Conservation (phyloP, 192 early-diverging fungal genomes). For the Pecoramyces ruminantium region DNA sequence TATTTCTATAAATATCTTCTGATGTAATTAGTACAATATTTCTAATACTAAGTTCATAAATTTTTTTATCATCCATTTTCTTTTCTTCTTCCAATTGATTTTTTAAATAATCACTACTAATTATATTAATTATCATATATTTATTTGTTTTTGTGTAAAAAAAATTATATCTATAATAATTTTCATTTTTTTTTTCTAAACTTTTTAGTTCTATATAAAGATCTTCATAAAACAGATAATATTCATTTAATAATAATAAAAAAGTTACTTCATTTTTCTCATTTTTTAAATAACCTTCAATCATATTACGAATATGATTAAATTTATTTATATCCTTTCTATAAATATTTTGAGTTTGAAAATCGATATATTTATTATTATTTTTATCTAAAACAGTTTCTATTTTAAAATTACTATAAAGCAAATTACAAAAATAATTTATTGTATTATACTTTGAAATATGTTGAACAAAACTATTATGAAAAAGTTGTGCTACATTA, state of each 20-base stretch:
- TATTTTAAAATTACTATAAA: background rate
- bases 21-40: background rate
- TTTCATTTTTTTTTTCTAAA: background rate
- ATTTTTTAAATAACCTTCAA: background rate
- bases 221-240: background rate
- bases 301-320: background rate
- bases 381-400: background rate
- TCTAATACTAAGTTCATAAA: accelerated
- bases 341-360: background rate
- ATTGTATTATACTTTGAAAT: background rate
- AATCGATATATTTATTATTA: background rate
- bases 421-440: background rate
- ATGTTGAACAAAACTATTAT: background rate
- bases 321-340: background rate
- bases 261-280: background rate
- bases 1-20: background rate
- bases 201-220: background rate
- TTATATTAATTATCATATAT: background rate
- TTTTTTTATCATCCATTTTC: background rate
- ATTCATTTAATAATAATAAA: background rate
- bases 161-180: background rate
- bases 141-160: background rate
- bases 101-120: background rate
- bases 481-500: background rate
- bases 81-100: too few species aligned